Evolutionary conservation across 2,329 filamentous ascomycete species (phyloP).

Genomic region (Xylariaceae sp.): DNA sequence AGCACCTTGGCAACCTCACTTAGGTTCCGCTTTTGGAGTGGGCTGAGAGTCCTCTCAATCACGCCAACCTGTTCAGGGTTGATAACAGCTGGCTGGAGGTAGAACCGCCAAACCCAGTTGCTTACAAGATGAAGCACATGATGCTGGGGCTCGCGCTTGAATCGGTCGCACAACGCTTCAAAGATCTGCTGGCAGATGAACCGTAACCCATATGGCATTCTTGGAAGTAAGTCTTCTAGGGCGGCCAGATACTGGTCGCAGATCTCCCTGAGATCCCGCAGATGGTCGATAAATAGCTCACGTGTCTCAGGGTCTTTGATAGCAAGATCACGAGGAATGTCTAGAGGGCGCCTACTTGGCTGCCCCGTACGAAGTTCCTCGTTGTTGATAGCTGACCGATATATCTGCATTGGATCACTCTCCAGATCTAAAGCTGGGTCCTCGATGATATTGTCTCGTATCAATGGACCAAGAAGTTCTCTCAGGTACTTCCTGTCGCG

Average conservation of each 20-base stretch:
- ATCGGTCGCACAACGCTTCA: conserved; percentile 75
- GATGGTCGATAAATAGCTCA: conserved; percentile 89
- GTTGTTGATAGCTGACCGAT: conserved; percentile 93
- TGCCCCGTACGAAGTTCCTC: conserved; percentile 92
- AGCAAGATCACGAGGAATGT: conserved; percentile 90
- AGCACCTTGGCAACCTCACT: conserved; percentile 91
- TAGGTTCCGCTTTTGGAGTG: conserved; percentile 91
- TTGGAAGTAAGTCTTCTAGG: conserved; percentile 81
- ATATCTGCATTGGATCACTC: conserved; percentile 97
- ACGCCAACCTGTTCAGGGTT: conserved; percentile 93
- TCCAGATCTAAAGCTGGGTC: conserved; percentile 90
- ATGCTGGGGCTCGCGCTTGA: conserved; percentile 78
- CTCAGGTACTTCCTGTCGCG: conserved; percentile 91
- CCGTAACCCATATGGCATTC: conserved; percentile 91
- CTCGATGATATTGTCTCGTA: conserved; percentile 91
- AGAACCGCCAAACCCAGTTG: conserved; percentile 93
- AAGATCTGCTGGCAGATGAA: conserved; percentile 89
- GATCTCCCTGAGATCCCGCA: conserved; percentile 92
- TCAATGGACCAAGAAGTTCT: conserved; percentile 81
- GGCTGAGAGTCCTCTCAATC: conserved; percentile 85
- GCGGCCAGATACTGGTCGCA: conserved; percentile 86
- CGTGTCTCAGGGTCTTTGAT: conserved; percentile 94
- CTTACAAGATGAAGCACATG: conserved; percentile 82
- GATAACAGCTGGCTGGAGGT: conserved; percentile 87
- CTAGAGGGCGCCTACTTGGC: conserved; percentile 78